Base-by-base conservation (phyloP, 139 green algal species). In the Nannochloris sp. region DNA sequence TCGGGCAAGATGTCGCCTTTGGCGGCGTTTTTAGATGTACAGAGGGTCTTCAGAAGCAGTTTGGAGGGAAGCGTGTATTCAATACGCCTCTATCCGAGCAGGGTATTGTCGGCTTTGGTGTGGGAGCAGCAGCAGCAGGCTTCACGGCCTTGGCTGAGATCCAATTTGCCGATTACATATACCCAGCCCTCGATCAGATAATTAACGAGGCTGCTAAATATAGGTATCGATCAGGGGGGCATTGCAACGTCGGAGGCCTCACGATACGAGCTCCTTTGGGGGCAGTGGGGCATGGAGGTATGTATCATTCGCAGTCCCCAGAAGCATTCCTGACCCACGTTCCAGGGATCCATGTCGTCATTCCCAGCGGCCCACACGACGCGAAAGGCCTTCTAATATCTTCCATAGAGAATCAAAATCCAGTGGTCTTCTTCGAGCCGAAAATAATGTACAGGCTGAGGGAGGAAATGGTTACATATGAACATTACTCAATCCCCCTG, bases 281-380 rank as follows among this genome's bases (percentile, higher is more conserved):
- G 21, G 90, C 90, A 19, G 90, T 97, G 16, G 90, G 90, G 4
- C 90, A 97, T 67, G 90, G 90, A 2, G 90, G 88, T 3, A 89
- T 95, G 81, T 97, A 97, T 79, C 90, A 97, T 77, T 91, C 80
- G 14, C 89, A 97, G 70, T 89, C 80, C n/a, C 90, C 90, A 5
- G 90, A 97, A 73, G 75, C 84, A 5, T 96, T 95, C 68, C 95
- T 96, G 75, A 90, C 81, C 4, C 90, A 96, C 60, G 76, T 92
- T 16, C 86, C 90, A 0, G 89, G 86, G 4, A 67, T 94, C 66
- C 88, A 87, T 64, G 81, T 90, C 18, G 78, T 85, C 18, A 74
- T 95, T 53, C 83, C 88, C 43, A 81, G 69, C 53, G 81, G 74
- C 14, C 88, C 88, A 5, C 60, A 72, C 4, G 79, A 93, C 23